phyloP scores from a whole-genome alignment of 176 grass and related monocot species.

The Microstegium vimineum region DNA sequence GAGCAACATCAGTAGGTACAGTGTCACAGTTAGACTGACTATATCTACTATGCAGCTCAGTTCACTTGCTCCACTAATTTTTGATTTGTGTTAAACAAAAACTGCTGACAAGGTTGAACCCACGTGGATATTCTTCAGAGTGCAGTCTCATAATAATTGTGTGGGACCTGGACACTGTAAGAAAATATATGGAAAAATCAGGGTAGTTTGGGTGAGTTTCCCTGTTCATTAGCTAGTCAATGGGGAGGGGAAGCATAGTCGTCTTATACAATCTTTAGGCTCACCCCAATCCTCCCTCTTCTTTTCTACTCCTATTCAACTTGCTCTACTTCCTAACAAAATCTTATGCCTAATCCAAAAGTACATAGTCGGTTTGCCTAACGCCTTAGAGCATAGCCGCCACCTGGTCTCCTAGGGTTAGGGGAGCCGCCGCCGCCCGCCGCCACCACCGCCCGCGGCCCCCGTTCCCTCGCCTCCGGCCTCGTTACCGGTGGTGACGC shows the following conservation, averaged over 20 bases:
- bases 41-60: background rate
- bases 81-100: background rate
- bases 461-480: no score
- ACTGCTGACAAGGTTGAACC: background rate
- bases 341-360: no score
- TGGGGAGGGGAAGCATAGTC: background rate
- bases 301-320: no score
- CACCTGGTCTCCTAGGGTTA: no score
- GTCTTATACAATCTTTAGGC: background rate
- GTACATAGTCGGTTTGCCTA: no score
- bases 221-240: background rate
- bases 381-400: no score
- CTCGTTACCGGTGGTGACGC: no score
- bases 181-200: background rate
- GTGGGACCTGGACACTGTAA: background rate
- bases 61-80: conserved; percentile 1
- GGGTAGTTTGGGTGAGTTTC: background rate
- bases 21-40: background rate
- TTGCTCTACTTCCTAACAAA: no score
- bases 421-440: no score
- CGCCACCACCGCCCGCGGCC: no score
- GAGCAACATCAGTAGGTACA: background rate
- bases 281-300: no score
- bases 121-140: conserved; percentile 5
- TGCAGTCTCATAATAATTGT: background rate